Evolutionary conservation across 2,329 filamentous ascomycete species (phyloP).

Genomic region (Pyrenophora seminiperda): DNA sequence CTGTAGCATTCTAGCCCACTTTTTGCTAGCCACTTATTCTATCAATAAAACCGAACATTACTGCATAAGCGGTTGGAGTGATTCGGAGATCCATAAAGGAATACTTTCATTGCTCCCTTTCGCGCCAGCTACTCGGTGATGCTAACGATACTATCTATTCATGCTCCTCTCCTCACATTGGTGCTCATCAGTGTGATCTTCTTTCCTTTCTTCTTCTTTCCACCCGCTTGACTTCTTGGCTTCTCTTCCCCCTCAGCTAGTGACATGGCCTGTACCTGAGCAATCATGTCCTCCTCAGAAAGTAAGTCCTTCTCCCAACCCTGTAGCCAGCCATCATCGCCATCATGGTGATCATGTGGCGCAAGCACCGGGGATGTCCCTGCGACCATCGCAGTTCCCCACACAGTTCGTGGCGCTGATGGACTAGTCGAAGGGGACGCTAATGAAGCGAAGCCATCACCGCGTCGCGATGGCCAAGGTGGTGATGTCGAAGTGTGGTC

Average conservation of each 20-base stretch:
- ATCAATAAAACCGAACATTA: too few species aligned
- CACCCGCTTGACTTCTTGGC: conserved; percentile 45
- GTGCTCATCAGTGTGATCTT: conserved; percentile 74
- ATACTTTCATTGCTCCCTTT: conserved; percentile 28
- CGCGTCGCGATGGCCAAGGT: conserved; percentile 60
- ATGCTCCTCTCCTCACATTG: conserved; percentile 62
- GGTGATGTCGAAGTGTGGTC: conserved; percentile 52
- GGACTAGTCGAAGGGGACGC: conserved; percentile 83
- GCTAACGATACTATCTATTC: conserved; percentile 22
- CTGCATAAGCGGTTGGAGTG: not conserved
- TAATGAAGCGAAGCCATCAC: conserved; percentile 65
- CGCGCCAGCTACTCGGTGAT: conserved; percentile 35
- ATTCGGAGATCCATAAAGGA: not conserved
- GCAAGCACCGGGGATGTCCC: conserved; percentile 62
- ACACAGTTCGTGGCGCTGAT: conserved; percentile 77
- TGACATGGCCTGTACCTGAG: conserved; percentile 53
- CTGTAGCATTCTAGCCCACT: too few species aligned
- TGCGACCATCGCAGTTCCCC: conserved; percentile 78
- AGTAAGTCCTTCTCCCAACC: conserved; percentile 80
- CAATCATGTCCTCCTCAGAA: conserved; percentile 61
- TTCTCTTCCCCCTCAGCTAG: conserved; percentile 36
- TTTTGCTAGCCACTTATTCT: too few species aligned
- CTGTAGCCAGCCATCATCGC: conserved; percentile 84
- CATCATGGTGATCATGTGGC: conserved; percentile 46
- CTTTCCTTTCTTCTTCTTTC: conserved; percentile 68